phyloP scores from a whole-genome alignment of 768 basidiomycete genomes.

The Rhizopogon rudus region DNA sequence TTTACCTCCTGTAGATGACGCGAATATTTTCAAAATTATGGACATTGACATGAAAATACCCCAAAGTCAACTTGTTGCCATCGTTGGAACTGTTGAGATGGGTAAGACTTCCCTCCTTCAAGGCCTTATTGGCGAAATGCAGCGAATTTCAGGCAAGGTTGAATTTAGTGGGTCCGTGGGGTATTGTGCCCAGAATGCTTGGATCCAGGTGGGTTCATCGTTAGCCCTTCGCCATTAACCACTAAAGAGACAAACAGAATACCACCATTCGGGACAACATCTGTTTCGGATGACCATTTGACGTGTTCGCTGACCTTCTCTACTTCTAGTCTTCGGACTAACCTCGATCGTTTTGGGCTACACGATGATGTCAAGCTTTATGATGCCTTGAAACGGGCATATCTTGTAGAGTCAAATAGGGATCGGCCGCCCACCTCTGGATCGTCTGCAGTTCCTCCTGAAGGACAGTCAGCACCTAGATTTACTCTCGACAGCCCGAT shows the following conservation, averaged over 20 bases:
- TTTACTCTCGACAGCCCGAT: too few relatives aligned
- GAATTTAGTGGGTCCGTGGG: conserved; percentile 72
- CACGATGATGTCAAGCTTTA: too few relatives aligned
- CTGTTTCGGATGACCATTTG: conserved; percentile 80
- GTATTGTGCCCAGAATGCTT: conserved; percentile 84
- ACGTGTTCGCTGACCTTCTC: too few relatives aligned
- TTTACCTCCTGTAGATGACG: conserved; percentile 31
- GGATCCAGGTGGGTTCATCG: conserved; percentile 64
- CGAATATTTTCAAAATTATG: conserved; percentile 55
- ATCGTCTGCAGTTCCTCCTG: too few relatives aligned
- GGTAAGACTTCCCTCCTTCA: conserved; percentile 63
- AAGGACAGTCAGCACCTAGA: too few relatives aligned
- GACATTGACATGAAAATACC: conserved; percentile 67
- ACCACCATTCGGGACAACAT: conserved; percentile 88
- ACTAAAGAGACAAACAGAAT: conserved; percentile 40
- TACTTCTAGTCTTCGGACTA: too few relatives aligned
- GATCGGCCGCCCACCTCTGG: too few relatives aligned
- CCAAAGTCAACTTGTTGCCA: conserved; percentile 72
- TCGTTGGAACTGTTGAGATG: conserved; percentile 69
- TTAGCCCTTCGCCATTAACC: background rate
- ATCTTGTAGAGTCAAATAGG: too few relatives aligned
- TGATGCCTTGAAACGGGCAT: too few relatives aligned
- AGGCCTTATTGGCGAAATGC: conserved; percentile 82
- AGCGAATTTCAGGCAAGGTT: conserved; percentile 57
- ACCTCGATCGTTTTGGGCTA: too few relatives aligned